phyloP scores from a whole-genome alignment of 345 rosid genomes.

The Bruguiera gymnorhiza region DNA sequence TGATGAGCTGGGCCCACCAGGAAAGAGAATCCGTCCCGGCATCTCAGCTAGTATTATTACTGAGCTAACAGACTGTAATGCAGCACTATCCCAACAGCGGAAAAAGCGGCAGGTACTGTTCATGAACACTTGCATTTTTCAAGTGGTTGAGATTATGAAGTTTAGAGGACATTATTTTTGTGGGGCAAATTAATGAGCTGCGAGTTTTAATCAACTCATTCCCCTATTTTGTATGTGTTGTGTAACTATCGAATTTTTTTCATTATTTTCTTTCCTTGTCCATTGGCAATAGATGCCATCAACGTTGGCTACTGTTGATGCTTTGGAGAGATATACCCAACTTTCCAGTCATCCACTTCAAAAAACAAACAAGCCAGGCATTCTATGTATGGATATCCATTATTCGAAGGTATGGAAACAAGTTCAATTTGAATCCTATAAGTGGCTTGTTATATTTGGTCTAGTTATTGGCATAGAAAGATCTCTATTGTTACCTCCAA shows the following conservation, averaged over 20 bases:
- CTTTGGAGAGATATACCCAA: conserved; percentile 81
- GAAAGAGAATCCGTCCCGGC: conserved; percentile 53
- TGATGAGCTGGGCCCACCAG: conserved; percentile 25
- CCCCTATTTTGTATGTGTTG: neutral
- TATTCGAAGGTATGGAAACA: conserved; percentile 57
- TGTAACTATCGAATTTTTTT: neutral
- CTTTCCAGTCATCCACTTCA: conserved; percentile 95
- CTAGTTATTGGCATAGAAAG: neutral
- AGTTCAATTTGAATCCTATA: neutral
- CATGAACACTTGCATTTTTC: neutral
- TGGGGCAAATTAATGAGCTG: neutral
- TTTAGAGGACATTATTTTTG: neutral
- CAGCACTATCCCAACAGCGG: conserved; percentile 84
- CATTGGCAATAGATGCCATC: conserved; percentile 50
- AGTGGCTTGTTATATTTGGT: neutral
- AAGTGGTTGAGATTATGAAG: neutral
- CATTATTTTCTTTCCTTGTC: neutral
- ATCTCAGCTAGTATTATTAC: conserved; percentile 60
- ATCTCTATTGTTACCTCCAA: too few relatives aligned
- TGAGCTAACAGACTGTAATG: conserved; percentile 81
- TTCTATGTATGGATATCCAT: conserved; percentile 65
- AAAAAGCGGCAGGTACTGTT: conserved; percentile 50
- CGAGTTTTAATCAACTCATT: neutral
- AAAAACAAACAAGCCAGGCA: conserved; percentile 79
- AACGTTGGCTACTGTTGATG: conserved; percentile 64